Evolutionary conservation across 129 eudicot species (phyloP).

Genomic region (Artemisia annua): DNA sequence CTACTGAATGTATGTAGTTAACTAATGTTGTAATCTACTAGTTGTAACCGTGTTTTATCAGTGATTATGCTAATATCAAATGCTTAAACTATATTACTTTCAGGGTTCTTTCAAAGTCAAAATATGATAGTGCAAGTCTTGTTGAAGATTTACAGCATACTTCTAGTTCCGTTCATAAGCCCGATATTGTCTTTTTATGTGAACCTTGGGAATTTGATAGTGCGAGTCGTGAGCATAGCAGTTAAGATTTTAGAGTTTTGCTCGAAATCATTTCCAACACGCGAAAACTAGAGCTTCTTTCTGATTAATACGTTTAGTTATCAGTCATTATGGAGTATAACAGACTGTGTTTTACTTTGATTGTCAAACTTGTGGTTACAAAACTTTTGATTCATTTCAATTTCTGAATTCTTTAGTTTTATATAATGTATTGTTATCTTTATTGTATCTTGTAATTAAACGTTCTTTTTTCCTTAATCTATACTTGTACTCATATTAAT

Average conservation of each 20-base stretch:
- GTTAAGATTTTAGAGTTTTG: constrained; percentile 29
- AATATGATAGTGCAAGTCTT: constrained; percentile 50
- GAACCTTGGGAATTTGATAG: constrained; percentile 51
- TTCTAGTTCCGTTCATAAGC: constrained; percentile 53
- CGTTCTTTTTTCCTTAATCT: too few relatives aligned
- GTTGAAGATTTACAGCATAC: constrained; percentile 42
- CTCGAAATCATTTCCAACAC: constrained; percentile 29
- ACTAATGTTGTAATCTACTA: neutral
- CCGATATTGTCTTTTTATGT: constrained; percentile 62
- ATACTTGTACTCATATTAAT: too few relatives aligned
- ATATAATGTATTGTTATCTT: too few relatives aligned
- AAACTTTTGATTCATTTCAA: too few relatives aligned
- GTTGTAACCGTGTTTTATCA: neutral
- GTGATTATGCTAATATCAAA: constrained; percentile 13
- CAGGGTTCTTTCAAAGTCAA: constrained; percentile 70
- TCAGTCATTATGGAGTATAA: too few relatives aligned
- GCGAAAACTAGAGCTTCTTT: constrained; percentile 9
- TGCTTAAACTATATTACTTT: neutral
- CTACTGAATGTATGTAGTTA: constrained; percentile 60
- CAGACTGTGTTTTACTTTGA: neutral
- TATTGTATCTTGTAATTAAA: too few relatives aligned
- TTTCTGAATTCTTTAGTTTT: too few relatives aligned
- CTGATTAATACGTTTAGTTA: neutral
- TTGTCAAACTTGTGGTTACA: too few relatives aligned
- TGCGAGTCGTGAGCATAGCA: constrained; percentile 33